These are phyloP conservation scores for Trypanosoma grayi DNA, from an alignment of 208 protist genomes.

Conservation along the genomic window DNA sequence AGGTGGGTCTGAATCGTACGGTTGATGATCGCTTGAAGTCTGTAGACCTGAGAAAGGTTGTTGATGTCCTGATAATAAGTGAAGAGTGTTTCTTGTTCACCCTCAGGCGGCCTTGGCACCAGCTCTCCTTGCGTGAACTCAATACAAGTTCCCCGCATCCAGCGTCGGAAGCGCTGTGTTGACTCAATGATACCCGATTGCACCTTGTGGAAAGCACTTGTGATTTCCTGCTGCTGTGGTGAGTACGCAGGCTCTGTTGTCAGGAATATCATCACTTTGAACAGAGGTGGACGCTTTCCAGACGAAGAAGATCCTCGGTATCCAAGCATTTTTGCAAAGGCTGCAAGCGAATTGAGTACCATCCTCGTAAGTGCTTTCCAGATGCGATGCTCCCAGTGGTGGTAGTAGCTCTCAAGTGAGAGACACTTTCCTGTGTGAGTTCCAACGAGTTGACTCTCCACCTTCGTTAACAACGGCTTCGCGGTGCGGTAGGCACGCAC, in stretches of 20 bases:
- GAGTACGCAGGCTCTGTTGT: slow-evolving; percentile 91
- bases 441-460: slow-evolving; percentile 93
- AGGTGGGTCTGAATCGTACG: slow-evolving; percentile 91
- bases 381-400: slow-evolving; percentile 95
- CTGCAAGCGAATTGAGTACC: slow-evolving; percentile 83
- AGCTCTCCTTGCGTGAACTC: slow-evolving; percentile 92
- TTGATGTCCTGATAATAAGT: slow-evolving; percentile 95
- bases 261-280: slow-evolving; percentile 93
- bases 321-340: slow-evolving; percentile 88
- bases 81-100: slow-evolving; percentile 84
- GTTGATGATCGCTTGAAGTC: slow-evolving; percentile 88
- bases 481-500: slow-evolving; percentile 94
- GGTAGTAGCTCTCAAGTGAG: slow-evolving; percentile 93
- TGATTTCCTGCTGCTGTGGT: slow-evolving; percentile 94
- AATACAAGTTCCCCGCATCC: slow-evolving; percentile 96
- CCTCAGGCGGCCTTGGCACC: slow-evolving; percentile 79
- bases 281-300: slow-evolving; percentile 73
- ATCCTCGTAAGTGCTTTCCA: slow-evolving; percentile 93
- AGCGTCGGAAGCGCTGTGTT: slow-evolving; percentile 94
- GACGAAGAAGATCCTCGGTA: slow-evolving; percentile 48
- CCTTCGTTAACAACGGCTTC: slow-evolving; percentile 93
- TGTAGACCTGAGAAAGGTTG: slow-evolving; percentile 87
- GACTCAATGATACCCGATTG: slow-evolving; percentile 92
- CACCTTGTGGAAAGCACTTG: slow-evolving; percentile 90
- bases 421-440: slow-evolving; percentile 91